A percentile compares a stretch with the other conserved stretches of the same genome.
phyloP scores from a whole-genome alignment of 495 filamentous ascomycete genomes.

The Hamigera avellanea region DNA sequence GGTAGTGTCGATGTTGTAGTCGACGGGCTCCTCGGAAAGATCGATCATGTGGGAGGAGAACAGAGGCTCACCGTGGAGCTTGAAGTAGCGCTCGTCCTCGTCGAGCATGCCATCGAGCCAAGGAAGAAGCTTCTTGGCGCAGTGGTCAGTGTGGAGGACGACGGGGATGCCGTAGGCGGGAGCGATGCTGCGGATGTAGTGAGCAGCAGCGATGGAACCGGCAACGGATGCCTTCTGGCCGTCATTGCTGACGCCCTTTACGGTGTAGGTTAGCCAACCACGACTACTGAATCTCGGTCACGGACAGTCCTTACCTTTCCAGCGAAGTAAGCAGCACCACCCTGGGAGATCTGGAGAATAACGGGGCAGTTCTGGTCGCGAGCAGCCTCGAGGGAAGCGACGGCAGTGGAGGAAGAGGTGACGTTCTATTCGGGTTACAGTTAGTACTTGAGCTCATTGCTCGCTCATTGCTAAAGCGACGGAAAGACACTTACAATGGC shows the following conservation, averaged over 20 bases:
- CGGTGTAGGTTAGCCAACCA: constrained; percentile 1
- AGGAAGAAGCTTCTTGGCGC: constrained; percentile 85
- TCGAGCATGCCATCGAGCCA: constrained; percentile 97
- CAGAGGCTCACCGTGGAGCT: constrained; percentile 80
- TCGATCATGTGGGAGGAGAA: constrained; percentile 99
- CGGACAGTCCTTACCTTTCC: constrained; percentile 52
- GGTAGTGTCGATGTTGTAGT: constrained; percentile 85
- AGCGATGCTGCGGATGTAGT: constrained; percentile 86
- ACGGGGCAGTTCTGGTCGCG: constrained; percentile 78
- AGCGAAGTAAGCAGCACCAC: constrained; percentile 88
- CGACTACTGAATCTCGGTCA: not conserved
- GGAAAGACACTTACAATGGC: constrained; percentile 53
- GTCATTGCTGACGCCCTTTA: constrained; percentile 66
- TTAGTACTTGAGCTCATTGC: too few species aligned
- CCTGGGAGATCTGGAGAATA: constrained; percentile 85
- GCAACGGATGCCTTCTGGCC: constrained; percentile 81
- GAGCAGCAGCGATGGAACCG: constrained; percentile 76
- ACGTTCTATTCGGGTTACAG: constrained; percentile 44
- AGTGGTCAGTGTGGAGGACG: constrained; percentile 86
- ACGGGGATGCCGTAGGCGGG: constrained; percentile 84
- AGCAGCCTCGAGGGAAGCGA: constrained; percentile 85
- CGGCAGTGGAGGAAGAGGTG: constrained; percentile 82
- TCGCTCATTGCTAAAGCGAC: too few species aligned
- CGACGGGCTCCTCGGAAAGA: constrained; percentile 75
- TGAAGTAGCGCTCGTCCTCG: constrained; percentile 86